Conservation (phyloP, 495 filamentous ascomycete species). For the Tuber indicum region DNA sequence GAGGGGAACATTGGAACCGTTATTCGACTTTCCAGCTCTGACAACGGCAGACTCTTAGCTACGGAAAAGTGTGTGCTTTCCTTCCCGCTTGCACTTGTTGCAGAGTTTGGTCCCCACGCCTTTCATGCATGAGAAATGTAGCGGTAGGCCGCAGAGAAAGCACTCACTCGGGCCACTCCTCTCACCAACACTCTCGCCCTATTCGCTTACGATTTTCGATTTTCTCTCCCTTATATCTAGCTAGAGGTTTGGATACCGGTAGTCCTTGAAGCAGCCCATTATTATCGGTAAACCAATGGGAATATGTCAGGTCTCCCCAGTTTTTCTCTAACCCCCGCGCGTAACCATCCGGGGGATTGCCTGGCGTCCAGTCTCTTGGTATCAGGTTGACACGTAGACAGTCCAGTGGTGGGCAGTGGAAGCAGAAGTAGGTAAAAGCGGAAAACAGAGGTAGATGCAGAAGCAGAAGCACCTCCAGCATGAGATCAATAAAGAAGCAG, state of each 20-base stretch:
- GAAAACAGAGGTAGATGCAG: neutral
- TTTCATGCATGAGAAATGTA: neutral
- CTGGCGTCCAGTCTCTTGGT: neutral
- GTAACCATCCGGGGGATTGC: neutral
- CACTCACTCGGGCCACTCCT: neutral
- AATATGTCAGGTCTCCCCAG: conserved; percentile 1
- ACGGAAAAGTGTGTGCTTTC: conserved; percentile 35
- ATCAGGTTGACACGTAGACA: conserved; percentile 34
- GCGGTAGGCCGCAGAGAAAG: neutral
- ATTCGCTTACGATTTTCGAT: neutral
- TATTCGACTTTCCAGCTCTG: neutral
- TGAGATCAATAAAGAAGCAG: conserved; percentile 9
- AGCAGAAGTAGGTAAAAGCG: neutral
- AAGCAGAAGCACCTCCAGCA: conserved; percentile 1
- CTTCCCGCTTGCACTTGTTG: conserved; percentile 17
- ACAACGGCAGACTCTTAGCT: neutral
- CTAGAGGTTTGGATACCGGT: neutral
- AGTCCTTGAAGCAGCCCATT: neutral
- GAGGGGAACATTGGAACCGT: neutral
- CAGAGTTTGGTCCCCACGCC: neutral
- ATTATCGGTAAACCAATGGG: neutral
- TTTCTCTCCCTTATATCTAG: neutral
- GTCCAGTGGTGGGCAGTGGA: conserved; percentile 10
- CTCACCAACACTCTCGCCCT: neutral
- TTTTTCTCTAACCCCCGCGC: neutral